A percentile compares a stretch with the other conserved stretches of the same genome.
Conservation (phyloP, 2,329 filamentous ascomycete species). For the Pyricularia pennisetigena region DNA sequence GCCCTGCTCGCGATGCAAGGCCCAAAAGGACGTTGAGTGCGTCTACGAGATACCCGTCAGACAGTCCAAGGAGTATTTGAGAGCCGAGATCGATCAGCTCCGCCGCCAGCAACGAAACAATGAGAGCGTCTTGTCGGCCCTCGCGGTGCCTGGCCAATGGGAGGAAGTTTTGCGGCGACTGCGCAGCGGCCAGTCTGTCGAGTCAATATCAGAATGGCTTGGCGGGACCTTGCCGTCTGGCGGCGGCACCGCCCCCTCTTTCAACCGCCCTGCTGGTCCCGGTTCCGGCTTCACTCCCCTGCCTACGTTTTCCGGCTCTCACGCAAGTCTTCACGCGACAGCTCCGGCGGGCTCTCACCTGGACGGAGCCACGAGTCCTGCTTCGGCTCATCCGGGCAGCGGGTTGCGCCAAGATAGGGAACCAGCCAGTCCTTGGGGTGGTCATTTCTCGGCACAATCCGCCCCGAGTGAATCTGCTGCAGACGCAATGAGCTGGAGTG, state of each 20-base stretch:
- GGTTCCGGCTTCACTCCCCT: slow-evolving; percentile 16
- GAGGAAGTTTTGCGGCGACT: slow-evolving; percentile 44
- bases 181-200: slow-evolving; percentile 42
- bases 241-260: slow-evolving; percentile 19
- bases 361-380: slow-evolving; percentile 17
- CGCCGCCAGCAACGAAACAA: slow-evolving; percentile 43
- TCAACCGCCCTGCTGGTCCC: slow-evolving; percentile 17
- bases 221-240: slow-evolving; percentile 20
- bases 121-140: slow-evolving; percentile 45
- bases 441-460: slow-evolving; percentile 32
- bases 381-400: slow-evolving; percentile 19
- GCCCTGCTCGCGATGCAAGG: slow-evolving; percentile 45
- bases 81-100: slow-evolving; percentile 48
- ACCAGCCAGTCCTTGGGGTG: slow-evolving; percentile 34
- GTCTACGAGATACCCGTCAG: slow-evolving; percentile 53
- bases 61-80: slow-evolving; percentile 52
- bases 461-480: slow-evolving; percentile 33
- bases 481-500: slow-evolving; percentile 35
- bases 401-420: slow-evolving; percentile 26
- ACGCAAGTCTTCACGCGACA: slow-evolving; percentile 18
- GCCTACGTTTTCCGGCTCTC: slow-evolving; percentile 18
- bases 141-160: slow-evolving; percentile 38
- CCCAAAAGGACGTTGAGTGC: slow-evolving; percentile 45
- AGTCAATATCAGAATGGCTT: slow-evolving; percentile 47
- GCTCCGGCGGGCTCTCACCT: slow-evolving; percentile 21